Evolutionary conservation across 257 asterid genomes (phyloP), one percentile per base, ranked within the genome.

Genomic region (Nicotiana attenuata): DNA sequence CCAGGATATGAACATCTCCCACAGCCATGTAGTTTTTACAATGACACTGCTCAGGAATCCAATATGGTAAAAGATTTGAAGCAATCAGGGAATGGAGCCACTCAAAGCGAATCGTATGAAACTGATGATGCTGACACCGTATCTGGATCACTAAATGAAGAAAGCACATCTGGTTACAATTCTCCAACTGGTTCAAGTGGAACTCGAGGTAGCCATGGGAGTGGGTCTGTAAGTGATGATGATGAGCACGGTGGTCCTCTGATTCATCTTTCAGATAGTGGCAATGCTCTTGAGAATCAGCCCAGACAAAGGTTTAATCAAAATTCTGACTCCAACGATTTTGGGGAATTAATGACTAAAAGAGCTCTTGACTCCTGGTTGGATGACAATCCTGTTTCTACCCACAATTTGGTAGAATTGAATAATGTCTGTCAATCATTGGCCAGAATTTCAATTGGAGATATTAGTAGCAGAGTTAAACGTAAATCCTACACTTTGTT

Each of bases 1-100:
- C 98, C 99, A 15, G 97, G 99, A 83, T 96, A 96, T 76, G 98
- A 93, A 89, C 98, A 97, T 87, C 97, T 96, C 69, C 99, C 99
- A 83, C 90, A 87, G 86, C 99, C 99, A 59, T 87, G 91, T 83
- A 92, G 99, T 90, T 83, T 93, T 47, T 91, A 76, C 84, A 87
- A 88, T 82, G 93, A 85, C 78, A 83, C 84, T 26, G 75, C 80
- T 78, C 55, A 59, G 61, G 71, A 83, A 73, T 83, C 87, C 66
- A 84, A 77, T 84, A 65, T 69, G 73, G 81, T 50, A 82, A 86
- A 66, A 82, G 86, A 81, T 68, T 33, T 80, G 84, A 76, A 80
- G 38, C 63, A 82, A 65, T 19, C 64, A 22, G 90, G 83, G 76
- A 85, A 83, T 59, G 82, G 88, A 68, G 81, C 31, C 38, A 65